These are phyloP conservation scores for Neocatenulostroma microsporum DNA, from an alignment of 2,329 filamentous ascomycete genomes.

Conservation along the genomic window DNA sequence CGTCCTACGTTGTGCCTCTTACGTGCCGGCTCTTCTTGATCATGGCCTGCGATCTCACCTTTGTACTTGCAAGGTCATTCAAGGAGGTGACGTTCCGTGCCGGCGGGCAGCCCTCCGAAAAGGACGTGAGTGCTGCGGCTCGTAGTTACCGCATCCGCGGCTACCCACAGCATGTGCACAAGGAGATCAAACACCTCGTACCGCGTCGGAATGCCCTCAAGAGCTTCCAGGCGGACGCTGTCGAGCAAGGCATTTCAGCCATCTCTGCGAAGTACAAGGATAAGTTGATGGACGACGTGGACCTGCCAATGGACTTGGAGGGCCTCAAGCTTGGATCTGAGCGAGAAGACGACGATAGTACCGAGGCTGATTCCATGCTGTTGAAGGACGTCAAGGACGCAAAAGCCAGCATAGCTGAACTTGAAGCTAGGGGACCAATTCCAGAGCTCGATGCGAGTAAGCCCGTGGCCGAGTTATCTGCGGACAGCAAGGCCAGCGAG, in stretches of 20 bases:
- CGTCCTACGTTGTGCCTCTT: slow-evolving; percentile 23
- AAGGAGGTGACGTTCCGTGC: slow-evolving; percentile 16
- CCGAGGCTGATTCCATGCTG: slow-evolving; percentile 5
- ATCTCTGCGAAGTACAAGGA: slow-evolving; percentile 17
- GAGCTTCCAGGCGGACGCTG: slow-evolving; percentile 14
- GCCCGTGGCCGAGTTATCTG: slow-evolving; percentile 4
- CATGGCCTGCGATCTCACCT: slow-evolving; percentile 28
- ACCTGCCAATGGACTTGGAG: slow-evolving; percentile 7
- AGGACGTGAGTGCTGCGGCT: slow-evolving; percentile 16
- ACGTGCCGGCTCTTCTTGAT: slow-evolving; percentile 28
- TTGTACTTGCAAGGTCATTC: slow-evolving; percentile 27
- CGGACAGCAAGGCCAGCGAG: slow-evolving; percentile 1
- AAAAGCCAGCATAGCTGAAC: slow-evolving; percentile 5
- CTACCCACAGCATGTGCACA: slow-evolving; percentile 16
- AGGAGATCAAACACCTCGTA: slow-evolving; percentile 15
- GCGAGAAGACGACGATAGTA: slow-evolving; percentile 5
- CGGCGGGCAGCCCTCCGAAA: slow-evolving; percentile 14
- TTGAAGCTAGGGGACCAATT: slow-evolving; percentile 1
- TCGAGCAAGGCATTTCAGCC: slow-evolving; percentile 13
- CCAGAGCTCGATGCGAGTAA: slow-evolving; percentile 2
- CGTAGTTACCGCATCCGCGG: slow-evolving; percentile 15
- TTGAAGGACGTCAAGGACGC: slow-evolving; percentile 6
- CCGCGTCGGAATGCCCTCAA: slow-evolving; percentile 13
- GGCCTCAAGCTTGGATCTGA: background rate
- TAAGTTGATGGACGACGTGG: slow-evolving; percentile 15